Evolutionary conservation across 2,329 filamentous ascomycete species (phyloP).

Genomic region (Sporothrix variecibatus): DNA sequence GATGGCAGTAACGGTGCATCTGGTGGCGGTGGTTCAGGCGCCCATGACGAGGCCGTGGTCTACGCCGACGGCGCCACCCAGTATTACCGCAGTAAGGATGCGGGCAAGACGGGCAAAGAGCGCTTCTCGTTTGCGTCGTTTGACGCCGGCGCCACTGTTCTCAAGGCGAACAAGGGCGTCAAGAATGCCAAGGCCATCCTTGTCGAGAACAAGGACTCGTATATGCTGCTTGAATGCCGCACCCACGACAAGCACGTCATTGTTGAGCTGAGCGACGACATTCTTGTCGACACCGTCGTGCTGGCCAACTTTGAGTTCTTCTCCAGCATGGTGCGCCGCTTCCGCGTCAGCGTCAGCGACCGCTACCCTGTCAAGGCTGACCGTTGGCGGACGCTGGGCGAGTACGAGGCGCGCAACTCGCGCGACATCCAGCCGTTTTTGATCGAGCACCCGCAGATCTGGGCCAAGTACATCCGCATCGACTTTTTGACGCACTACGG

Average conservation of each 20-base stretch:
- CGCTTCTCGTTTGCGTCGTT: slow-evolving; percentile 97
- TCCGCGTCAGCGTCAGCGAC: slow-evolving; percentile 90
- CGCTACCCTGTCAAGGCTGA: slow-evolving; percentile 90
- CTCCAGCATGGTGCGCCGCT: slow-evolving; percentile 91
- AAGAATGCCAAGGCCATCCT: slow-evolving; percentile 88
- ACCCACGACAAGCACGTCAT: slow-evolving; percentile 90
- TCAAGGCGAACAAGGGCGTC: slow-evolving; percentile 84
- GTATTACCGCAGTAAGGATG: slow-evolving; percentile 78
- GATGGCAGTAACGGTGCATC: slow-evolving; percentile 30
- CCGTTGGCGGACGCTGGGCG: slow-evolving; percentile 86
- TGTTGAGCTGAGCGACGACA: slow-evolving; percentile 85
- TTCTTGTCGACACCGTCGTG: slow-evolving; percentile 91
- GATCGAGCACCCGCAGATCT: slow-evolving; percentile 92
- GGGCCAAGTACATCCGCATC: slow-evolving; percentile 88
- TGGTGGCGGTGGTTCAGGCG: slow-evolving; percentile 35
- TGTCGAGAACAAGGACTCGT: slow-evolving; percentile 96
- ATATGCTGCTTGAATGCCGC: slow-evolving; percentile 92
- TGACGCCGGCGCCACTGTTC: slow-evolving; percentile 88
- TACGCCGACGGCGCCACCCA: slow-evolving; percentile 54
- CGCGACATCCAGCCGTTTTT: slow-evolving; percentile 93
- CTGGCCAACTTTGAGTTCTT: slow-evolving; percentile 99
- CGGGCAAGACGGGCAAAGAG: slow-evolving; percentile 96
- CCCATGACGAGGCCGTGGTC: slow-evolving; percentile 46
- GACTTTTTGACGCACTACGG: slow-evolving; percentile 94
- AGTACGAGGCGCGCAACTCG: slow-evolving; percentile 88